These are phyloP conservation scores for Pseudocercospora eumusae DNA, from an alignment of 2,329 filamentous ascomycete species.

Conservation along the genomic window DNA sequence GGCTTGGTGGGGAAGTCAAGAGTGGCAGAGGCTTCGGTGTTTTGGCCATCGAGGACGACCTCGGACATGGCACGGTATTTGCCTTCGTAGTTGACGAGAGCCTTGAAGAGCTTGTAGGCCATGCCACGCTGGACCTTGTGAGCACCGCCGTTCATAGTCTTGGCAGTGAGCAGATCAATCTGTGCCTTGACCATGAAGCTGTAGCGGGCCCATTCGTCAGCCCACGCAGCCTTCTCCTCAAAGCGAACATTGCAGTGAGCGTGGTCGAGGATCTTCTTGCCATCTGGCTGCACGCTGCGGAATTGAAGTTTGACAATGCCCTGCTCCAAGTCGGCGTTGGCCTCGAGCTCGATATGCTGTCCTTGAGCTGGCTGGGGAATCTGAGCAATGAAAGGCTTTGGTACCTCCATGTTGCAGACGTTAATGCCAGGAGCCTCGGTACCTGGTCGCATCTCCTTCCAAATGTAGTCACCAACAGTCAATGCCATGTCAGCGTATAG, in stretches of 20 bases:
- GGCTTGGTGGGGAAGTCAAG: slow-evolving; percentile 58
- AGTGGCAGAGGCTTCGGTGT: slow-evolving; percentile 57
- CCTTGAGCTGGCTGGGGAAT: slow-evolving; percentile 51
- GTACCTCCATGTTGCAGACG: slow-evolving; percentile 66
- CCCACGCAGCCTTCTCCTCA: slow-evolving; percentile 62
- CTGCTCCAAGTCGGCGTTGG: slow-evolving; percentile 59
- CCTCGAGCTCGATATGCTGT: slow-evolving; percentile 64
- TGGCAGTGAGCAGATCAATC: slow-evolving; percentile 66
- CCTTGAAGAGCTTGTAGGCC: slow-evolving; percentile 72
- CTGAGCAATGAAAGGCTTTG: slow-evolving; percentile 67
- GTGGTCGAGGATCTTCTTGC: slow-evolving; percentile 61
- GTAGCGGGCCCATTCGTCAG: slow-evolving; percentile 65
- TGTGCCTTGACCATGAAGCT: slow-evolving; percentile 60
- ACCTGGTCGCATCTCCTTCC: slow-evolving; percentile 62
- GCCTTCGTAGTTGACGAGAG: slow-evolving; percentile 58
- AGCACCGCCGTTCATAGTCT: slow-evolving; percentile 65
- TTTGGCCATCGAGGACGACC: slow-evolving; percentile 58
- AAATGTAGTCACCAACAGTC: slow-evolving; percentile 67
- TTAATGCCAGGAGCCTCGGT: slow-evolving; percentile 61
- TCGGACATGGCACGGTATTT: slow-evolving; percentile 61
- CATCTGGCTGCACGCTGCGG: slow-evolving; percentile 62
- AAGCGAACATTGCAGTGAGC: slow-evolving; percentile 63
- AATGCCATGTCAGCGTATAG: slow-evolving; percentile 66
- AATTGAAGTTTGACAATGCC: slow-evolving; percentile 58
- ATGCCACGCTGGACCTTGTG: slow-evolving; percentile 73